These are phyloP conservation scores for Diplodia scrobiculata DNA, from an alignment of 2,329 filamentous ascomycete genomes.

Conservation along the genomic window DNA sequence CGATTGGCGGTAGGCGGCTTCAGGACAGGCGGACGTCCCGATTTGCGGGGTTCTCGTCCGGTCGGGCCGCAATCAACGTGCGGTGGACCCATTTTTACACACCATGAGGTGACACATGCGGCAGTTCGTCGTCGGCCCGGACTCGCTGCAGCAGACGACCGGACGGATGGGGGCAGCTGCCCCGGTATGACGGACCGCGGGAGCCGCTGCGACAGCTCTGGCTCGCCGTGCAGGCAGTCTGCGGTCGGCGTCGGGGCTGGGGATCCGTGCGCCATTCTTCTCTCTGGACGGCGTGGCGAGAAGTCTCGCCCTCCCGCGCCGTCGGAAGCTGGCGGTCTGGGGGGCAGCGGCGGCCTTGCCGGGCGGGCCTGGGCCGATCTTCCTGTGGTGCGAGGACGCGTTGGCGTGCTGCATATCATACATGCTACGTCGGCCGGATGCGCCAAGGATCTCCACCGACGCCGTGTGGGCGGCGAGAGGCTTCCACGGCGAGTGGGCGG, in stretches of 20 bases:
- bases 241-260: background rate
- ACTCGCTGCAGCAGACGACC: background rate
- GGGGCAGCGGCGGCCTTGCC: background rate
- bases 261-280: background rate
- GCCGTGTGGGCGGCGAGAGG: background rate
- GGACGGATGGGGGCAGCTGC: background rate
- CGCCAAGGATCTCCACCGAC: slow-evolving; percentile 10
- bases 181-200: background rate
- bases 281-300: background rate
- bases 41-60: slow-evolving; percentile 12
- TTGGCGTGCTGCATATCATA: background rate
- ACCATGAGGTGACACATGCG: slow-evolving; percentile 8
- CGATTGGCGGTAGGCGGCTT: slow-evolving; percentile 9
- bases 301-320: background rate
- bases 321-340: background rate
- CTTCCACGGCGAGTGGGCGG: background rate
- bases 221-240: too few species aligned
- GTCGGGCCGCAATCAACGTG: slow-evolving; percentile 22
- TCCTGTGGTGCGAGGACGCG: background rate
- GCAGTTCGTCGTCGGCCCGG: background rate
- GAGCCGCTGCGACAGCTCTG: background rate
- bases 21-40: background rate
- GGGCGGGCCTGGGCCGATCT: background rate
- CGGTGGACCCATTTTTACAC: slow-evolving; percentile 6
- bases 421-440: background rate